These are phyloP conservation scores for Xylariaceae sp. DNA, from an alignment of 2,329 filamentous ascomycete species.

Conservation along the genomic window DNA sequence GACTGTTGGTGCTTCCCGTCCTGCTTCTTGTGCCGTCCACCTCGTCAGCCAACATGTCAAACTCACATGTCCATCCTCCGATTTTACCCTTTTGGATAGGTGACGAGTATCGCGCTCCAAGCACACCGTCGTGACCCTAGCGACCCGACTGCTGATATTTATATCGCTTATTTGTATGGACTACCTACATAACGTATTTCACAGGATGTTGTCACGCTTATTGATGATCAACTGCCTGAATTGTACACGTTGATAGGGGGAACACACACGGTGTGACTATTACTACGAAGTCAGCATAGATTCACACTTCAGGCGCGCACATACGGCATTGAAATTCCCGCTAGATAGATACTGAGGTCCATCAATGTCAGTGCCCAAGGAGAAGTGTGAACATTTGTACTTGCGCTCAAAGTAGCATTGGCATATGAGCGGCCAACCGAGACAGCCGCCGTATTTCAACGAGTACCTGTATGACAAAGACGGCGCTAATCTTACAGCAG, in stretches of 20 bases:
- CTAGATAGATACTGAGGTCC: not conserved
- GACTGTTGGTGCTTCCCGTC: not conserved
- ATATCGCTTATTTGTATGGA: constrained; percentile 5
- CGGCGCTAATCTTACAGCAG: not conserved
- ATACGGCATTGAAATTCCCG: no score
- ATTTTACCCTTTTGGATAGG: not conserved
- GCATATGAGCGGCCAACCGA: constrained; percentile 6
- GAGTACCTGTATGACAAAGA: not conserved
- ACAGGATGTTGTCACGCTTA: not conserved
- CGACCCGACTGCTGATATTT: not conserved
- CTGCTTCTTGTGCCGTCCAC: not conserved
- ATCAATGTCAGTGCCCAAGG: not conserved
- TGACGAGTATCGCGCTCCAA: not conserved
- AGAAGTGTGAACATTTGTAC: not conserved
- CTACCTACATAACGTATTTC: not conserved
- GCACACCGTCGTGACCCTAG: not conserved
- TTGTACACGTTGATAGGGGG: no score
- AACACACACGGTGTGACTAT: not conserved
- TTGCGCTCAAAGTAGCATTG: constrained; percentile 6
- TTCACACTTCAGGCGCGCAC: not conserved
- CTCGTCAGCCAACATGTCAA: not conserved
- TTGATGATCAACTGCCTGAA: not conserved
- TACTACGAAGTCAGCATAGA: not conserved
- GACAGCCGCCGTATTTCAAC: constrained; percentile 14
- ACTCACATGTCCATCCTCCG: constrained; percentile 5